Evolutionary conservation across 2,329 filamentous ascomycete species (phyloP).

Genomic region (Pestalotiopsis sp.): DNA sequence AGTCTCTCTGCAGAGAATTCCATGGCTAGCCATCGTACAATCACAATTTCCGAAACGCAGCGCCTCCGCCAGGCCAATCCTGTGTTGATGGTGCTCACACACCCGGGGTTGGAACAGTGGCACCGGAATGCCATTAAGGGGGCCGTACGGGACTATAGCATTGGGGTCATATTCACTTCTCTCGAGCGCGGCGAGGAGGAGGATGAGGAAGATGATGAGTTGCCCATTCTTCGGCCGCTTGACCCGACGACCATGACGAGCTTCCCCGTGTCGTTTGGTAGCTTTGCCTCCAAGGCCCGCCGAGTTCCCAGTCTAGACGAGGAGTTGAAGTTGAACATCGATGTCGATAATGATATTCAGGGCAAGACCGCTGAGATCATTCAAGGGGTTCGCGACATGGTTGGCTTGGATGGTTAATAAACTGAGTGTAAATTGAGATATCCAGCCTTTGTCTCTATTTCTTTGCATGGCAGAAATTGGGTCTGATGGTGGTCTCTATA

Average conservation of each 20-base stretch:
- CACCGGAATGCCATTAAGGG: slow-evolving; percentile 28
- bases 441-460: too few species aligned
- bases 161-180: slow-evolving; percentile 34
- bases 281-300: neutral
- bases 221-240: slow-evolving; percentile 28
- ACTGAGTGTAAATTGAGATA: too few species aligned
- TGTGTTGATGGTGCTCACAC: slow-evolving; percentile 32
- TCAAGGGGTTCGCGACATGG: slow-evolving; percentile 20
- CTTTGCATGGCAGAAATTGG: too few species aligned
- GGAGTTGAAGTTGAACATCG: slow-evolving; percentile 25
- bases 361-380: slow-evolving; percentile 25
- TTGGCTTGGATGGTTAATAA: neutral
- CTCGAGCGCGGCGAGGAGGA: slow-evolving; percentile 17
- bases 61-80: slow-evolving; percentile 24
- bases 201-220: slow-evolving; percentile 23
- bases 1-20: neutral
- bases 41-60: slow-evolving; percentile 22
- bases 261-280: slow-evolving; percentile 17
- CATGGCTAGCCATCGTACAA: neutral
- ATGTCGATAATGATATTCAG: slow-evolving; percentile 24
- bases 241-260: slow-evolving; percentile 29
- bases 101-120: slow-evolving; percentile 32
- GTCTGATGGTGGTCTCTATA: too few species aligned
- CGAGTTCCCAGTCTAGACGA: slow-evolving; percentile 19
- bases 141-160: slow-evolving; percentile 29